These are phyloP conservation scores for Chaetomiaceae sp. DNA, from an alignment of 2,329 filamentous ascomycete species.

Conservation along the genomic window DNA sequence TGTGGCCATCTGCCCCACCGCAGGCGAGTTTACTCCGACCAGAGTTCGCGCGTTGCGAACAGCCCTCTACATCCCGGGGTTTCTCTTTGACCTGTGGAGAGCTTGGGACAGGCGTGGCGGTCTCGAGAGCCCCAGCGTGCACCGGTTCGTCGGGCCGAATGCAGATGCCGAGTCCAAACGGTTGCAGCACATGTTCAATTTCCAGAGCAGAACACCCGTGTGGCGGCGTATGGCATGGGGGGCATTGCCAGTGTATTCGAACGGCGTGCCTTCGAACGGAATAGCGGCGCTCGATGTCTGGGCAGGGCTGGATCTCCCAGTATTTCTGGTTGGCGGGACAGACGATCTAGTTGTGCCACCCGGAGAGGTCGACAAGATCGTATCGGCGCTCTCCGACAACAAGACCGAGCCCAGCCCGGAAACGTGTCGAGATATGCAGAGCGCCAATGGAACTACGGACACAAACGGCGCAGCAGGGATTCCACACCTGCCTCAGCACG, in stretches of 20 bases:
- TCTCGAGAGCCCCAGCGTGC: conserved; percentile 70
- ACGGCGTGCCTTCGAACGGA: conserved; percentile 54
- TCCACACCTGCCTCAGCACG: conserved; percentile 46
- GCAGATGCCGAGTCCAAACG: conserved; percentile 62
- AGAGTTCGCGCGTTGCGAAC: conserved; percentile 49
- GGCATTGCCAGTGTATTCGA: conserved; percentile 56
- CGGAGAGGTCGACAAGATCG: conserved; percentile 65
- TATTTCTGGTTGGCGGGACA: conserved; percentile 75
- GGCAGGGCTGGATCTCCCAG: conserved; percentile 66
- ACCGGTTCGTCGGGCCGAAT: conserved; percentile 66
- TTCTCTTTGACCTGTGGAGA: conserved; percentile 72
- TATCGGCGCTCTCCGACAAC: conserved; percentile 35
- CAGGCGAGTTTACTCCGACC: conserved; percentile 56
- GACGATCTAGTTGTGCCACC: conserved; percentile 73
- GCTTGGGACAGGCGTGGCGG: conserved; percentile 77
- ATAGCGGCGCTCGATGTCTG: conserved; percentile 68
- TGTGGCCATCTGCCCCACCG: conserved; percentile 75
- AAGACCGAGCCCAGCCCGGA: conserved; percentile 17
- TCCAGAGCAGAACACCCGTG: conserved; percentile 75
- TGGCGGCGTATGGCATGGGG: conserved; percentile 80
- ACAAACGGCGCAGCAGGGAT: conserved; percentile 27
- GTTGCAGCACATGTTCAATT: conserved; percentile 71
- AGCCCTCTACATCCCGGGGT: conserved; percentile 64
- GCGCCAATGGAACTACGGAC: neutral
- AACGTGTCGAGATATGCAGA: conserved; percentile 27